Conservation (phyloP, 441 rosid genomes). For the Raphanus hybrid region DNA sequence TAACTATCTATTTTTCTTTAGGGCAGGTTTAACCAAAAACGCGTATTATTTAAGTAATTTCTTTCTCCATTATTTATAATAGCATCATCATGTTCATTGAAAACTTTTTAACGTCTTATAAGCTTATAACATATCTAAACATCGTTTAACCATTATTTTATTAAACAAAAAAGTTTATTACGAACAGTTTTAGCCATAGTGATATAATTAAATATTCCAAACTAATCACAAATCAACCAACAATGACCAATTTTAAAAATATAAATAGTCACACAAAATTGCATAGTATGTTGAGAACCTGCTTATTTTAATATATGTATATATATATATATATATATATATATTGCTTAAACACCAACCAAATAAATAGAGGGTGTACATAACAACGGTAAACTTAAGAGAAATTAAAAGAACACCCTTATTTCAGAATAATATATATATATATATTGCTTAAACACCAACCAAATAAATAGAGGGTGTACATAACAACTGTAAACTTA, state of each 20-base stretch:
- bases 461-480: neutral
- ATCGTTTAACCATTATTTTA: neutral
- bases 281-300: neutral
- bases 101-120: neutral
- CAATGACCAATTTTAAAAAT: neutral
- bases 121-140: neutral
- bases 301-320: neutral
- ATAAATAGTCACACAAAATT: neutral
- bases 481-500: too few species aligned
- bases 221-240: neutral
- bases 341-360: neutral
- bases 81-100: neutral
- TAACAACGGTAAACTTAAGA: too few species aligned
- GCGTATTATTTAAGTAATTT: too few species aligned
- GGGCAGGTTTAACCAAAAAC: conserved; percentile 29
- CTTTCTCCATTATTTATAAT: neutral
- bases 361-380: neutral
- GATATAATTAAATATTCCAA: neutral
- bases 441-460: neutral
- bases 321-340: neutral
- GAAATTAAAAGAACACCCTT: too few species aligned
- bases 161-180: neutral
- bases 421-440: neutral
- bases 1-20: neutral
- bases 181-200: neutral